Percentiles rank a stretch among this genome's conserved stretches.
These are phyloP conservation scores for Naganishia liquefaciens DNA, from an alignment of 1,284 basidiomycete species.

Conservation along the genomic window DNA sequence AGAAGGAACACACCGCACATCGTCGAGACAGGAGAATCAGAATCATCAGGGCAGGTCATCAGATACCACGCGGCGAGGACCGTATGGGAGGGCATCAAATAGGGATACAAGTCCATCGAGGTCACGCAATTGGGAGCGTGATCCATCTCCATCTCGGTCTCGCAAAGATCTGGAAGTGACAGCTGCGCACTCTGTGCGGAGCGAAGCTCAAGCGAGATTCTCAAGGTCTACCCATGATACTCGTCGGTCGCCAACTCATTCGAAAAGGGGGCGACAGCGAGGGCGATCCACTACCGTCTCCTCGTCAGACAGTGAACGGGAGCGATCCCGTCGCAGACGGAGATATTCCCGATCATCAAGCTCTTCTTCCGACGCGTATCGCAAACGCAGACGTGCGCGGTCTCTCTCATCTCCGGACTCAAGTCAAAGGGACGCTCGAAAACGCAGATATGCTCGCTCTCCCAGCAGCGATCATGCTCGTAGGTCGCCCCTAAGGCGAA, in stretches of 20 bases:
- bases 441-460: conserved; percentile 7
- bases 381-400: conserved; percentile 6
- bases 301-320: conserved; percentile 13
- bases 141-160: conserved; percentile 5
- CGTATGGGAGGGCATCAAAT: background rate
- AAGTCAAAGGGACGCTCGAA: conserved; percentile 7
- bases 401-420: conserved; percentile 11
- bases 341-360: conserved; percentile 19
- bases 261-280: background rate
- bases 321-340: conserved; percentile 9
- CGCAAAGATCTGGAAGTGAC: background rate
- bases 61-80: background rate
- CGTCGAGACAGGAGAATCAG: background rate
- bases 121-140: background rate
- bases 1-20: background rate
- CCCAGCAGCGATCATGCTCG: background rate
- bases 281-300: conserved; percentile 10
- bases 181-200: background rate
- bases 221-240: background rate
- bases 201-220: background rate
- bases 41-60: background rate
- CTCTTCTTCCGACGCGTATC: conserved; percentile 2
- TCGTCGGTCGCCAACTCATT: background rate
- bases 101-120: background rate
- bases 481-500: too few species aligned